Base-by-base conservation (phyloP, 2,329 filamentous ascomycete genomes). In the Arthrobotrys iridis region DNA sequence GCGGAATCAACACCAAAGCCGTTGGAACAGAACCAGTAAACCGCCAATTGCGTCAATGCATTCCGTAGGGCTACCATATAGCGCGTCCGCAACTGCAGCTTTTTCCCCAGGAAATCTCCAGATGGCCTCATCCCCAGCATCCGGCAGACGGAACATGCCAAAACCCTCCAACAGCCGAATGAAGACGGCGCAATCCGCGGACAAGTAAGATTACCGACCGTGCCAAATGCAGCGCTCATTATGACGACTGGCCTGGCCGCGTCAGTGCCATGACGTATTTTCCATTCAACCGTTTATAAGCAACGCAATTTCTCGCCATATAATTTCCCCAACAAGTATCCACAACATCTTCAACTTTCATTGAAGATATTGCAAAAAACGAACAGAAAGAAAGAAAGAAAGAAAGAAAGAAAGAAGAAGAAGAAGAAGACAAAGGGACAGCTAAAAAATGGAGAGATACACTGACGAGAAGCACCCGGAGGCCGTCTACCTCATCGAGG, bases 381-480 rank as follows among this genome's bases (percentile, higher is more conserved):
- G 4, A 43, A 13, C 5, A 43, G 40, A 43, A 33, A 43, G 40
- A 43, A 5, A n/a, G 5, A 5, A 4, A 43, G 40, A 43, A 43
- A 50, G 11, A 18, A 59, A 41, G 8, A 40, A 57, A n/a, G 4
- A 50, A 28, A 28, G 40, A 18, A 24, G 20, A 41, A 2, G 5
- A n/a, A 40, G 26, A 41, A 8, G 1, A 18, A 11, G 15, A 41
- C 8, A 52, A 37, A 4, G 20, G 24, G 3, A 4, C 11, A 26
- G 37, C n/a, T 20, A 28, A 58, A 59, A 55, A 45, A 74, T 74
- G 70, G 70, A 74, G 46, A 66, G 70, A 63, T 74, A 74, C 46
- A 74, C 70, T 8, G 70, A 74, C 62, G 70, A 74, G 26, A 67
- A 74, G 40, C 13, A 24, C 43, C 20, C 24, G 2, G 52, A 74